Percentiles rank a stretch among this genome's conserved stretches.
phyloP scores from a whole-genome alignment of 345 rosid genomes.

The Acer campestre region DNA sequence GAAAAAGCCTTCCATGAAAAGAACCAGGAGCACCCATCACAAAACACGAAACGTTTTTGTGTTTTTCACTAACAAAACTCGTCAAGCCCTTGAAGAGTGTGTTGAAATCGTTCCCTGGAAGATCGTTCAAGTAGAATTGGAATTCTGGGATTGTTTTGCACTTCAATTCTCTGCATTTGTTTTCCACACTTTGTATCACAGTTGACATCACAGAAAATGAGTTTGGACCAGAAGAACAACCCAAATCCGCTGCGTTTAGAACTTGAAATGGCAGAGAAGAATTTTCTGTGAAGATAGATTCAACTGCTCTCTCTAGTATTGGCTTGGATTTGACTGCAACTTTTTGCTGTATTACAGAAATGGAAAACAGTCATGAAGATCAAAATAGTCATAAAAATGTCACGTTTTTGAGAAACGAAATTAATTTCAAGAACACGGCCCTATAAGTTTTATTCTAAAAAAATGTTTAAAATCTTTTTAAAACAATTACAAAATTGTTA shows the following conservation, averaged over 20 bases:
- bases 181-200: background rate
- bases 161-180: background rate
- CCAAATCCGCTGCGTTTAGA: slow-evolving; percentile 29
- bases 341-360: slow-evolving; percentile 1
- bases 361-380: no score
- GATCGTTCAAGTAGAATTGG: slow-evolving; percentile 29
- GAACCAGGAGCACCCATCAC: slow-evolving; percentile 27
- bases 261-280: background rate
- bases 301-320: slow-evolving; percentile 1
- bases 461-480: no score
- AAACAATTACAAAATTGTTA: no score
- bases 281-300: slow-evolving; percentile 15
- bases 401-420: no score
- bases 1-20: slow-evolving; percentile 32
- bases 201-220: slow-evolving; percentile 16
- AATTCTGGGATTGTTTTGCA: slow-evolving; percentile 10
- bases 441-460: no score
- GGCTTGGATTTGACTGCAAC: slow-evolving; percentile 16
- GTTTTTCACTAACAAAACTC: background rate
- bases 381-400: no score
- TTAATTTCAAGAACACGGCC: no score
- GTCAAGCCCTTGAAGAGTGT: slow-evolving; percentile 21
- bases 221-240: slow-evolving; percentile 26
- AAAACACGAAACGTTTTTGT: slow-evolving; percentile 8
- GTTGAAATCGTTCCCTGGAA: slow-evolving; percentile 33